Percentiles rank a stretch among this genome's conserved stretches.
These are phyloP conservation scores for Wickerhamomyces canadensis DNA, from an alignment of 805 yeast species.

Conservation along the genomic window DNA sequence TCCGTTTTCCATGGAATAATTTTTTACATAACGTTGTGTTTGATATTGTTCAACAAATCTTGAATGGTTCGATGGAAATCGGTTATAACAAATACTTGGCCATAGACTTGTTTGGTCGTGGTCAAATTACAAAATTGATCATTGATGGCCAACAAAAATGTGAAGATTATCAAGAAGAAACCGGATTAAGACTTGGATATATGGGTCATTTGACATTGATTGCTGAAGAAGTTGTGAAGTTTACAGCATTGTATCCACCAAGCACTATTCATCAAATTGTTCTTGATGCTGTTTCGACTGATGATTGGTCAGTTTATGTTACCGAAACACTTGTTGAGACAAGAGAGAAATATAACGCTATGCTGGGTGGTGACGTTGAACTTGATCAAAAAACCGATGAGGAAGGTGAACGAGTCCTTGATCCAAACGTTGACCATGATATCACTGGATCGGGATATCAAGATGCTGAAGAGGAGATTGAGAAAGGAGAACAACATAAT, in stretches of 20 bases:
- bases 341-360: constrained; percentile 89
- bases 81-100: constrained; percentile 79
- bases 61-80: constrained; percentile 80
- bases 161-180: constrained; percentile 51
- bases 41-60: constrained; percentile 90
- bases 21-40: constrained; percentile 96
- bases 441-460: constrained; percentile 24
- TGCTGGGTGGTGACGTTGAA: constrained; percentile 66
- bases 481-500: constrained; percentile 16
- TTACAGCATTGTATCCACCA: constrained; percentile 34
- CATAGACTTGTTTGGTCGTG: constrained; percentile 65
- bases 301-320: constrained; percentile 78
- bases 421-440: constrained; percentile 34
- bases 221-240: constrained; percentile 94
- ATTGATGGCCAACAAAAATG: constrained; percentile 58
- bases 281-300: constrained; percentile 31
- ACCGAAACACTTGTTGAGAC: constrained; percentile 80
- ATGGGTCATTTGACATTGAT: constrained; percentile 96
- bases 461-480: constrained; percentile 13
- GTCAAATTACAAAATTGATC: constrained; percentile 50
- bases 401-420: constrained; percentile 22
- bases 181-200: constrained; percentile 75
- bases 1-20: constrained; percentile 92
- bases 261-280: constrained; percentile 27
- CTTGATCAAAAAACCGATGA: constrained; percentile 29